Percentiles rank a stretch among this genome's conserved stretches.
phyloP scores from a whole-genome alignment of 2,329 filamentous ascomycete genomes.

The Mycocentrospora acerina region DNA sequence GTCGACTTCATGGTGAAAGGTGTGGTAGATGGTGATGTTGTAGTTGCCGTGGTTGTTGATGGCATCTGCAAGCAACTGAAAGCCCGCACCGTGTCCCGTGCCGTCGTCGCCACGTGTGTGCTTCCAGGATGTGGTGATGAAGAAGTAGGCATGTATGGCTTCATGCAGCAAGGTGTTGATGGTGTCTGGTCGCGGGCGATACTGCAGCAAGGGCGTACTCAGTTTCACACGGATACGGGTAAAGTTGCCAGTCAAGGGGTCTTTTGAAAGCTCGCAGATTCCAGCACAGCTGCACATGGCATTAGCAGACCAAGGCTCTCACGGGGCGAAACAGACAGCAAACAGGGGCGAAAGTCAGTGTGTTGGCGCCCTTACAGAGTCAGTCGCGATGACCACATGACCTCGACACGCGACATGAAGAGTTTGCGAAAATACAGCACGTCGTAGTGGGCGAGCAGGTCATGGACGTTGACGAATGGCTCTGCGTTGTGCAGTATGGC shows the following conservation, averaged over 20 bases:
- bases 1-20: slow-evolving; percentile 50
- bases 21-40: slow-evolving; percentile 46
- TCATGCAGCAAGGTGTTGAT: slow-evolving; percentile 50
- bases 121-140: slow-evolving; percentile 47
- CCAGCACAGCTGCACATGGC: slow-evolving; percentile 42
- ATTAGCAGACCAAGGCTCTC: slow-evolving; percentile 20
- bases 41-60: slow-evolving; percentile 48
- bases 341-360: slow-evolving; percentile 3
- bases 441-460: slow-evolving; percentile 45
- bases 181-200: slow-evolving; percentile 45
- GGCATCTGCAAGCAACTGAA: slow-evolving; percentile 47
- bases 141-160: slow-evolving; percentile 50
- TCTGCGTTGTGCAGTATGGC: slow-evolving; percentile 40
- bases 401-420: slow-evolving; percentile 43
- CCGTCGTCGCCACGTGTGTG: slow-evolving; percentile 46
- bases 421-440: slow-evolving; percentile 47
- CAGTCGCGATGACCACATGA: slow-evolving; percentile 47
- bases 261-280: slow-evolving; percentile 48
- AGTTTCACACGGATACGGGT: slow-evolving; percentile 47
- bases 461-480: slow-evolving; percentile 45
- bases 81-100: slow-evolving; percentile 47
- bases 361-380: slow-evolving; percentile 40
- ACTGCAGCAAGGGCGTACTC: slow-evolving; percentile 48
- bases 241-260: slow-evolving; percentile 39
- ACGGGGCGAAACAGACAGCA: slow-evolving; percentile 3